Evolutionary conservation across 2,329 filamentous ascomycete species (phyloP).

Genomic region (Colletotrichum trifolii): DNA sequence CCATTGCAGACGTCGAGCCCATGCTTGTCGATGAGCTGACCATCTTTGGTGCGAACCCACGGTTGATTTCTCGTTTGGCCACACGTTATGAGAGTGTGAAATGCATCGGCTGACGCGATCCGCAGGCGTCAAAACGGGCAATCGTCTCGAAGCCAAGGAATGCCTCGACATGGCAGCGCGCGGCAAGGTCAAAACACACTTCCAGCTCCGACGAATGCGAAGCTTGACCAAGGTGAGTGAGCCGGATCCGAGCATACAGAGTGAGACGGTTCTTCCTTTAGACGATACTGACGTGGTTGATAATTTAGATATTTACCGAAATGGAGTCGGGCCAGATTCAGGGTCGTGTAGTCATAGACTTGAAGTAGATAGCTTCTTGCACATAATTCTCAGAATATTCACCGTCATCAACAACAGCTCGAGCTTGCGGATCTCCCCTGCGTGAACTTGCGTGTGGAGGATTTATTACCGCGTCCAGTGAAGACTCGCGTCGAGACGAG

Average conservation of each 20-base stretch:
- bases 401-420: no score
- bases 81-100: background rate
- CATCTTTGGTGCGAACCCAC: constrained; percentile 25
- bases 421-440: no score
- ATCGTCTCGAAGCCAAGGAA: constrained; percentile 34
- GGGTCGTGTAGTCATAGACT: constrained; percentile 33
- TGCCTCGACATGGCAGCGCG: constrained; percentile 34
- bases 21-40: constrained; percentile 31
- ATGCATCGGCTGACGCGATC: background rate
- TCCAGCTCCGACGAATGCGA: constrained; percentile 34
- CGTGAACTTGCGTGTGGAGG: no score
- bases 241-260: background rate
- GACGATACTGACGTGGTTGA: no score
- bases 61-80: background rate
- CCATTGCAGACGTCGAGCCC: constrained; percentile 26
- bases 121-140: constrained; percentile 34
- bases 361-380: constrained; percentile 7
- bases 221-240: constrained; percentile 30
- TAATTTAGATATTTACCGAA: constrained; percentile 29
- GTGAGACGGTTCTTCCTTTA: background rate
- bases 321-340: constrained; percentile 33
- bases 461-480: no score
- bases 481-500: no score
- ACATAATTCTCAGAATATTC: background rate
- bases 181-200: constrained; percentile 33